A percentile compares a stretch with the other conserved stretches of the same genome.
Evolutionary conservation across 257 asterid genomes (phyloP).

Genomic region (Nicotiana otophora): DNA sequence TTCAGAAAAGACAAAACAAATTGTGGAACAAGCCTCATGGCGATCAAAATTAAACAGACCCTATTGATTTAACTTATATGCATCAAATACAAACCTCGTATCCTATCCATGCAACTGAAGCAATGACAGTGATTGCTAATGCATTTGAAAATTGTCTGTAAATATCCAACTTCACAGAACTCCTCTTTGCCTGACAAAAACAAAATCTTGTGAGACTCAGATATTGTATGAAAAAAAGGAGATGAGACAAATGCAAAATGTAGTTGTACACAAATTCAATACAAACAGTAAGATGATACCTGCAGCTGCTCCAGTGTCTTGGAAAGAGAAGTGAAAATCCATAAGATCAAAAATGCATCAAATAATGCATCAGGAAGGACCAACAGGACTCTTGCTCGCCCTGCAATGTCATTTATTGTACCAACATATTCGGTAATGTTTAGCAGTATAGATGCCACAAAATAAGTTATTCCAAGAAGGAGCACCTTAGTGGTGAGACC

Average conservation of each 20-base stretch:
- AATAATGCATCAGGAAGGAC: constrained; percentile 87
- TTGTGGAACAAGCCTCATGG: not conserved
- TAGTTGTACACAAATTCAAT: constrained; percentile 8
- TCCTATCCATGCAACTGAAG: constrained; percentile 87
- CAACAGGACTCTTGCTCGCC: constrained; percentile 72
- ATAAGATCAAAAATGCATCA: constrained; percentile 87
- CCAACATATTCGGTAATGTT: constrained; percentile 88
- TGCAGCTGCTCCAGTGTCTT: constrained; percentile 90
- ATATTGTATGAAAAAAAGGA: constrained; percentile 12
- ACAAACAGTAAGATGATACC: constrained; percentile 36
- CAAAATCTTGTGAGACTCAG: constrained; percentile 11
- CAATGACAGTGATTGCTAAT: constrained; percentile 66
- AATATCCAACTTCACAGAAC: constrained; percentile 79
- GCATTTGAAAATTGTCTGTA: constrained; percentile 94
- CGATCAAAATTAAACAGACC: not conserved
- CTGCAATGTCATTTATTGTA: constrained; percentile 85
- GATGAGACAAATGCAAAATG: not conserved
- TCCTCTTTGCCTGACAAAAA: constrained; percentile 77
- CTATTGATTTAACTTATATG: not conserved
- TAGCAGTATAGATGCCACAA: constrained; percentile 79
- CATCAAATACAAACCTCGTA: constrained; percentile 67
- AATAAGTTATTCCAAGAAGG: constrained; percentile 73
- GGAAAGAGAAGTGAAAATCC: constrained; percentile 97
- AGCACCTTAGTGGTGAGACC: constrained; percentile 91
- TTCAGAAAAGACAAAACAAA: not conserved